Conservation (phyloP, 1,284 basidiomycete species). For the Leccinum insolens region DNA sequence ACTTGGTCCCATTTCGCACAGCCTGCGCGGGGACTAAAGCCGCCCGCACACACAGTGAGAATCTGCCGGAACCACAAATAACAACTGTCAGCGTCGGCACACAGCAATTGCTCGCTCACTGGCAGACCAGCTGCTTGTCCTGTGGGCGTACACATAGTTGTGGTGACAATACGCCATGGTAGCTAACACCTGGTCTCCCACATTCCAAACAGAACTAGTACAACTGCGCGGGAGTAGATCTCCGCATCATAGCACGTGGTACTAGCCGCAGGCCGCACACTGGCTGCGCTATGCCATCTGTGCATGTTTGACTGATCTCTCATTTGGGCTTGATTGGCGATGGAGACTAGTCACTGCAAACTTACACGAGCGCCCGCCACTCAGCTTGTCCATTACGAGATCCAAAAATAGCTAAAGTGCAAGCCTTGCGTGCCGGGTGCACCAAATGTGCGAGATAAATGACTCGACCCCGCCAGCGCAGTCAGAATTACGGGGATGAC, state of each 20-base stretch:
- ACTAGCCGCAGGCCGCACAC: neutral
- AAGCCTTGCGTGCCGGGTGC: constrained; percentile 11
- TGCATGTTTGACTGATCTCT: constrained; percentile 20
- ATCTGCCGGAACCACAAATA: constrained; percentile 22
- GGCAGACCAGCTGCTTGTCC: neutral
- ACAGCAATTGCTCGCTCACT: constrained; percentile 23
- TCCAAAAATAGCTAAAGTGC: constrained; percentile 22
- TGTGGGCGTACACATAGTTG: neutral
- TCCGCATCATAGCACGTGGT: constrained; percentile 24
- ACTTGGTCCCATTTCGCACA: constrained; percentile 19
- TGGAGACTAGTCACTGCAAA: constrained; percentile 18
- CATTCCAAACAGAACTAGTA: constrained; percentile 18
- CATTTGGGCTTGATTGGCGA: constrained; percentile 26
- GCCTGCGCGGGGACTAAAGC: constrained; percentile 23
- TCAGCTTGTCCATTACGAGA: constrained; percentile 6
- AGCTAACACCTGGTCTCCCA: constrained; percentile 1
- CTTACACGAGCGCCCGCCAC: constrained; percentile 7
- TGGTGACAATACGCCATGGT: neutral
- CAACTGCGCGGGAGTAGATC: constrained; percentile 21
- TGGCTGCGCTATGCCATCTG: constrained; percentile 12
- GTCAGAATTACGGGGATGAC: constrained; percentile 15
- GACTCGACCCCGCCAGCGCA: constrained; percentile 21
- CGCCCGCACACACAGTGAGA: constrained; percentile 29
- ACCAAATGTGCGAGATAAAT: constrained; percentile 18
- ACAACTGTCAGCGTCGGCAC: constrained; percentile 15